Evolutionary conservation across 768 basidiomycete genomes (phyloP), one percentile per base, ranked within the genome.

Genomic region (Pisolithus microcarpus): DNA sequence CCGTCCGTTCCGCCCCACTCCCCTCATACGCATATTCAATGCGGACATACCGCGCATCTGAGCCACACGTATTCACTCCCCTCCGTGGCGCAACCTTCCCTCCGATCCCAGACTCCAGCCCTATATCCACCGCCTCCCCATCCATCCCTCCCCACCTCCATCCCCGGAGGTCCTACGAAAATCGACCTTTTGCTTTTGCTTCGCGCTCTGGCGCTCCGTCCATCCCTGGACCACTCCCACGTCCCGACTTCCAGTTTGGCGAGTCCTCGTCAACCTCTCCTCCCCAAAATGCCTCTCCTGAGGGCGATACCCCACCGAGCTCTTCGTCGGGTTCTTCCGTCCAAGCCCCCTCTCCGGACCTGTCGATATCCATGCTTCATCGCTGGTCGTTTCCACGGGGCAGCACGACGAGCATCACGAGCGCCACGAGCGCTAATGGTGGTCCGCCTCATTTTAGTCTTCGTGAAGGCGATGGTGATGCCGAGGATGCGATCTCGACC

Each of bases 241-340:
- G 74, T 5, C 80, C 80, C 38, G 76, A 75, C 50, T 84, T 80
- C 69, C 79, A 79, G 43, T 85, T 85, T 56, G 82, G 82, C 52
- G 74, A 75, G 9, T 78, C 82, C 26, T 77, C 70, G 46, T 75
- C 75, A 3, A 71, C 61, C 16, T 31, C 43, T 6, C 58, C 70
- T 2, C 59, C 77, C 0, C 72, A 78, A 3, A 72, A 76, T 56
- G 63, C 72, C 16, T 79, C 80, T 15, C 73, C 76, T 11, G 81
- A 83, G 1, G 26, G 53, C 0, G 67, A 67, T 24, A 60, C 65
- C 3, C 61, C 65, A 1, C 46, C 31, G 21, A 36, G 26, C 9
- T 34, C 26, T 9, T 46, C 45, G 5, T 46, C 45, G 3, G 19
- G 21, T 11, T 21, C 45, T n/a, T 31, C 56, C 1, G 48, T 53